phyloP scores from a whole-genome alignment of 805 yeast species.

The Cyberlindnera veronae region DNA sequence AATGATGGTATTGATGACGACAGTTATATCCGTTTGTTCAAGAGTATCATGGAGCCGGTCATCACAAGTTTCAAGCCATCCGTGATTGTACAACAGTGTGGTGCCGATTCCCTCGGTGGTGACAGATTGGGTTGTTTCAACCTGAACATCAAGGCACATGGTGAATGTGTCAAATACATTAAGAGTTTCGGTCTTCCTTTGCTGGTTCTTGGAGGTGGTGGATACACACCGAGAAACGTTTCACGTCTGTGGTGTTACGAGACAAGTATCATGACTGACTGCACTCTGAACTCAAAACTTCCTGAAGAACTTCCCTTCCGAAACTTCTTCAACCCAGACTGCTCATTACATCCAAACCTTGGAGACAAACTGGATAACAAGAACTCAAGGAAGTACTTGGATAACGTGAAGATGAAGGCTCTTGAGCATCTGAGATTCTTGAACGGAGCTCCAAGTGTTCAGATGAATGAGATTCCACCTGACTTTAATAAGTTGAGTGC shows the following conservation, averaged over 20 bases:
- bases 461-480: slow-evolving; percentile 89
- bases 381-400: slow-evolving; percentile 78
- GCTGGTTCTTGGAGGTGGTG: slow-evolving; percentile 95
- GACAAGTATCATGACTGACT: slow-evolving; percentile 75
- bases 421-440: slow-evolving; percentile 77
- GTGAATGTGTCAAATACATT: slow-evolving; percentile 88
- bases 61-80: slow-evolving; percentile 91
- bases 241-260: slow-evolving; percentile 95
- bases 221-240: slow-evolving; percentile 94
- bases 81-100: slow-evolving; percentile 93
- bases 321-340: slow-evolving; percentile 75
- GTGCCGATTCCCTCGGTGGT: slow-evolving; percentile 93
- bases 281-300: slow-evolving; percentile 52
- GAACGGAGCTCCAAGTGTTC: slow-evolving; percentile 92
- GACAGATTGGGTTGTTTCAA: slow-evolving; percentile 95
- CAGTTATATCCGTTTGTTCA: slow-evolving; percentile 68
- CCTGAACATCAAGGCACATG: slow-evolving; percentile 87
- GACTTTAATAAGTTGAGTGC: slow-evolving; percentile 29
- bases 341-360: slow-evolving; percentile 79
- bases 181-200: slow-evolving; percentile 88
- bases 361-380: slow-evolving; percentile 81
- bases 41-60: slow-evolving; percentile 85
- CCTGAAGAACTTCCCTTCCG: slow-evolving; percentile 56
- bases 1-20: slow-evolving; percentile 96
- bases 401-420: slow-evolving; percentile 68